Base-by-base conservation (phyloP, 2,329 filamentous ascomycete species). In the Pseudogymnoascus sp. region DNA sequence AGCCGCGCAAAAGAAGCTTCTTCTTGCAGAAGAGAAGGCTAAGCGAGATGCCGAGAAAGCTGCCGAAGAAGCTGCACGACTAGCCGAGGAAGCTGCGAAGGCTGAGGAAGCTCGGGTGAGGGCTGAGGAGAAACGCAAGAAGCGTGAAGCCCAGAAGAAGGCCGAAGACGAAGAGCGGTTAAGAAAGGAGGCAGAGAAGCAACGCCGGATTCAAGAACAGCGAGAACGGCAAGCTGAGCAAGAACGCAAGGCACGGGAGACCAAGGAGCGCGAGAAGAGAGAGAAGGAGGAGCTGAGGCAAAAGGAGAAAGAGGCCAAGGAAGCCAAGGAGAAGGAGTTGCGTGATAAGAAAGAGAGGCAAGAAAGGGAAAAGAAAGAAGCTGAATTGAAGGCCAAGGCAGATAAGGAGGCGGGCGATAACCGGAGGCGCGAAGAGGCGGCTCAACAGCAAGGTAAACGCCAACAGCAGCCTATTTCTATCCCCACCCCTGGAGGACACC, bases 81-180 rank as follows among this genome's bases (percentile, higher is more conserved):
- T 87, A 67, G 89, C 86, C 58, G 85, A 87, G 3, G 92, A 97
- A 72, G 86, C 87, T 71, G 87, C 87, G 74, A 89, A 87, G 69
- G 79, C 84, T 18, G 90, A 95, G 70, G 92, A 97, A 75, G 87
- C 90, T 71, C 86, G 86, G 68, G 82, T 82, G 67, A 94, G 87
- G 76, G 87, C 87, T 45, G 94, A 99, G 71, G 93, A 97, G 76
- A 93, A 92, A 74, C 86, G 90, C 55, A 91, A 87, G 78, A 96
- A 95, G 77, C 90, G 88, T 70, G 94, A 99, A 71, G 89, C 90
- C 3, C 90, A 95, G 74, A 91, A 87, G 74, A 95, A 90, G 74
- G 89, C 89, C 29, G 90, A 91, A 66, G 94, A 97, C 70, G 93
- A 97, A 70, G 92, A 96, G 69, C 87, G 87, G 60, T 78, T 87